A percentile compares a stretch with the other conserved stretches of the same genome.
These are phyloP conservation scores for Sordaria brevicollis DNA, from an alignment of 495 filamentous ascomycete genomes.

Conservation along the genomic window DNA sequence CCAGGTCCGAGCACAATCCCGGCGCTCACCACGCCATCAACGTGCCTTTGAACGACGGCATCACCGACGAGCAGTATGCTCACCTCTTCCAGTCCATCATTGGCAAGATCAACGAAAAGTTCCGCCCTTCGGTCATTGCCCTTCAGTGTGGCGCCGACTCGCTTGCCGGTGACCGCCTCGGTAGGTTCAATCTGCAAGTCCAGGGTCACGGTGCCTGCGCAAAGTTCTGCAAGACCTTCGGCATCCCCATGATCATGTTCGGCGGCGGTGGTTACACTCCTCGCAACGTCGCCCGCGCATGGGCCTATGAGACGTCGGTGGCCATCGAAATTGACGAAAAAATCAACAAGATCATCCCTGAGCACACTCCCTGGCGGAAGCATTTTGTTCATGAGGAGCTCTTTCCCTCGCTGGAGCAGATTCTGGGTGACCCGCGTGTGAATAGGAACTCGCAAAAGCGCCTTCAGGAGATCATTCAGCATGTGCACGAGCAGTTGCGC, in stretches of 20 bases:
- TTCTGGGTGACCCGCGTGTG: constrained; percentile 44
- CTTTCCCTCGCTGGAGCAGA: constrained; percentile 64
- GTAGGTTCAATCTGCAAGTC: constrained; percentile 94
- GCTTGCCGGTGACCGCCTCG: constrained; percentile 83
- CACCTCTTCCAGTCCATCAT: constrained; percentile 76
- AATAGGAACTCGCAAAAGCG: constrained; percentile 75
- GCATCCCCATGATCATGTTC: constrained; percentile 74
- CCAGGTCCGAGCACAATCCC: constrained; percentile 69
- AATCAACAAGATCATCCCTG: constrained; percentile 63
- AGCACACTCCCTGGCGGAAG: constrained; percentile 63
- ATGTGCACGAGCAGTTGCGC: constrained; percentile 73
- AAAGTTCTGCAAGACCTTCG: constrained; percentile 67
- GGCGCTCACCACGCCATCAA: constrained; percentile 95
- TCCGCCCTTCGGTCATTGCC: constrained; percentile 78
- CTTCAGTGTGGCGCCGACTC: constrained; percentile 96
- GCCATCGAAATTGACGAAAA: constrained; percentile 63
- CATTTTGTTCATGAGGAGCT: constrained; percentile 79
- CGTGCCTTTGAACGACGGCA: constrained; percentile 89
- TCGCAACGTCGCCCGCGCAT: constrained; percentile 88
- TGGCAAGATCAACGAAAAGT: constrained; percentile 60
- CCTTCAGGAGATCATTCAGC: constrained; percentile 59
- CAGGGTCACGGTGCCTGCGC: constrained; percentile 88
- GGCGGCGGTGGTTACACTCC: constrained; percentile 98
- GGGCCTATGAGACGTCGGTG: constrained; percentile 92
- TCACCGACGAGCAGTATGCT: constrained; percentile 86